Evolutionary conservation across 2,329 filamentous ascomycete species (phyloP).

Genomic region (Calonectria naviculata): DNA sequence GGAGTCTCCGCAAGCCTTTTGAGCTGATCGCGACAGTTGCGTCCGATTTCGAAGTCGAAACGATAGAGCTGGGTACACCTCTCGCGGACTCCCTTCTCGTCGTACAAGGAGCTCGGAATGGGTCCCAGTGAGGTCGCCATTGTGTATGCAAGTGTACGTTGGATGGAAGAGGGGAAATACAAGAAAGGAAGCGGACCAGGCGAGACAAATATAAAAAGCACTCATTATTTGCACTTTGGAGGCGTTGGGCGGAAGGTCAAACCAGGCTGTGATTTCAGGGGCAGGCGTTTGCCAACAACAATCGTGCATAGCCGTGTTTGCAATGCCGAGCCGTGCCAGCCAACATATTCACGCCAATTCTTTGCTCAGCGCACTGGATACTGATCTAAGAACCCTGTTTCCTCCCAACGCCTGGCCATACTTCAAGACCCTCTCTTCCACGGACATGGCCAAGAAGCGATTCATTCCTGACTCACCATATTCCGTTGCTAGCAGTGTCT

Average conservation of each 20-base stretch:
- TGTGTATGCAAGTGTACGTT: background rate
- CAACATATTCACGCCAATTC: conserved; percentile 18
- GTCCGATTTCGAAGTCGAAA: background rate
- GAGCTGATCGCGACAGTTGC: background rate
- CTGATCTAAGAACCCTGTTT: conserved; percentile 31
- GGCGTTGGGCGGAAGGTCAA: background rate
- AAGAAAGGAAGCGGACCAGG: background rate
- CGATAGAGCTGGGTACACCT: background rate
- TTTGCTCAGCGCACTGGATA: conserved; percentile 24
- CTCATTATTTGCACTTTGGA: background rate
- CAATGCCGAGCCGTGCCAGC: background rate
- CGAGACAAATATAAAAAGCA: background rate
- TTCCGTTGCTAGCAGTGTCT: conserved; percentile 38
- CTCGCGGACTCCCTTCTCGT: background rate
- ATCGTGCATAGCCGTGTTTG: background rate
- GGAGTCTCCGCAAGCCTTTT: background rate
- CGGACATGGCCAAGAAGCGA: conserved; percentile 44
- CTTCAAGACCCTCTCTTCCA: conserved; percentile 34
- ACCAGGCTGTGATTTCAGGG: background rate
- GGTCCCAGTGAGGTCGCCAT: background rate
- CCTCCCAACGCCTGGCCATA: conserved; percentile 44
- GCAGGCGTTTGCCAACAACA: background rate
- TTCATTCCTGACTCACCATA: conserved; percentile 43
- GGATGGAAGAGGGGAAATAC: background rate
- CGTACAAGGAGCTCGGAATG: background rate